Conservation (phyloP, 768 basidiomycete genomes). For the Sarcodon aspratus region DNA sequence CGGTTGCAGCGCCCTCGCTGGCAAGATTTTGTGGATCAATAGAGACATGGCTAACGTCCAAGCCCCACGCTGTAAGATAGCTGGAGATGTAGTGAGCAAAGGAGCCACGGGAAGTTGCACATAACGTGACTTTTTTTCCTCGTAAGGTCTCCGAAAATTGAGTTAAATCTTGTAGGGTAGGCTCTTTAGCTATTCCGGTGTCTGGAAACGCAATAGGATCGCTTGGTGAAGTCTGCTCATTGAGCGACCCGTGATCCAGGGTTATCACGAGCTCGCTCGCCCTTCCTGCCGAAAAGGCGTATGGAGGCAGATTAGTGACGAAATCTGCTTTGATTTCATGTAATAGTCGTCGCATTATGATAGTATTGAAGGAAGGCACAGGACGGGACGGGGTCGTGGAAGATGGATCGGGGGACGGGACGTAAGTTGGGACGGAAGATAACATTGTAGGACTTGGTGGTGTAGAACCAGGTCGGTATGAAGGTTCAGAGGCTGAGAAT, state of each 20-base stretch:
- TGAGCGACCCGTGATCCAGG: slow-evolving; percentile 40
- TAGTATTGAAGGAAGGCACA: slow-evolving; percentile 32
- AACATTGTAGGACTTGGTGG: neutral
- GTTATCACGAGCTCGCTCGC: slow-evolving; percentile 57
- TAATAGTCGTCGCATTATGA: slow-evolving; percentile 50
- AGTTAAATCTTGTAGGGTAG: slow-evolving; percentile 67
- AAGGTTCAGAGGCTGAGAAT: slow-evolving; percentile 17
- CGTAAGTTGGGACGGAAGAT: neutral
- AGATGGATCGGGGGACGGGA: neutral
- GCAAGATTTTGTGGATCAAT: slow-evolving; percentile 23
- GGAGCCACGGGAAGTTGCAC: slow-evolving; percentile 76
- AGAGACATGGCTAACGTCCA: slow-evolving; percentile 81
- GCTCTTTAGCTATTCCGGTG: slow-evolving; percentile 51
- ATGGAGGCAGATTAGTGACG: slow-evolving; percentile 28
- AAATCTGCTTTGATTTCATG: slow-evolving; percentile 42
- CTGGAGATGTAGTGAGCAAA: slow-evolving; percentile 91
- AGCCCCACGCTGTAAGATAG: slow-evolving; percentile 89
- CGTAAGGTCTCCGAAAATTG: slow-evolving; percentile 73
- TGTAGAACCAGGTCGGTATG: neutral
- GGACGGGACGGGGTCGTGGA: slow-evolving; percentile 18
- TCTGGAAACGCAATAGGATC: slow-evolving; percentile 33
- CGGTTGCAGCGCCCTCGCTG: slow-evolving; percentile 2
- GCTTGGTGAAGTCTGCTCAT: slow-evolving; percentile 23
- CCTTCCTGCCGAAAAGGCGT: slow-evolving; percentile 30
- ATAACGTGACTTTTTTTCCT: slow-evolving; percentile 74